Base-by-base conservation (phyloP, 768 basidiomycete genomes). In the Boletus pseudo-olivaceus region DNA sequence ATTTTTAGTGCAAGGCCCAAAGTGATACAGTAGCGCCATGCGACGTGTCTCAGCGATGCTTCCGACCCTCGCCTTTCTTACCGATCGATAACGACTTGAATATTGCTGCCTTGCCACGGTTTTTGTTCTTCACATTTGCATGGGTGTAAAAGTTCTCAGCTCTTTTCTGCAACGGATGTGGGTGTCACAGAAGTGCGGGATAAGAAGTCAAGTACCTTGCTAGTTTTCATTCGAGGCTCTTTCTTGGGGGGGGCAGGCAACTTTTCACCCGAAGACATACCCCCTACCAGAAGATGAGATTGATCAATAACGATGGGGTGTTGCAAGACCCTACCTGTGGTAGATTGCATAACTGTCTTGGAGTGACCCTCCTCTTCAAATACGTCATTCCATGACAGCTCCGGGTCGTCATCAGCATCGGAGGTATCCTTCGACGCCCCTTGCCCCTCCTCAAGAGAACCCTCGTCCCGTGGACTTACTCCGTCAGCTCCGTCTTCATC, bases 91-190 rank as follows among this genome's bases (percentile, higher is more conserved):
- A 66, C 10, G 81, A 75, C 65, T 81, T 82, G 71, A 88, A 73
- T 46, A 87, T 60, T 23, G 80, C 77, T 20, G 82, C 78, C 63
- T 86, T 88, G 44, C 73, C 72, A 33, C 89, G 83, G 58, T 83
- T 90, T 70, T 88, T 92, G 72, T 92, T 93, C 77, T 93, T 93
- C 58, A 93, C 90, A 58, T 93, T 93, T 5, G 88, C 82, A 38
- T 68, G 79, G 4, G 85, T 82, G 75, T 91, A 97, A 75, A 93
- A 98, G 75, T 98, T 98, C 52, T 80, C 78, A 10, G 90, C 83
- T 73, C 90, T 93, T 76, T 85, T 87, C 93, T 92, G 65, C 29
- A 37, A 30, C n/a, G 20, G 19, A 33, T 57, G 50, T 63, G 29
- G 68, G 53, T 12, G 14, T 41, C 39, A 54, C 29, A 29, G 19